Evolutionary conservation across 495 filamentous ascomycete species (phyloP).

Genomic region (Hypoxylon rickii): DNA sequence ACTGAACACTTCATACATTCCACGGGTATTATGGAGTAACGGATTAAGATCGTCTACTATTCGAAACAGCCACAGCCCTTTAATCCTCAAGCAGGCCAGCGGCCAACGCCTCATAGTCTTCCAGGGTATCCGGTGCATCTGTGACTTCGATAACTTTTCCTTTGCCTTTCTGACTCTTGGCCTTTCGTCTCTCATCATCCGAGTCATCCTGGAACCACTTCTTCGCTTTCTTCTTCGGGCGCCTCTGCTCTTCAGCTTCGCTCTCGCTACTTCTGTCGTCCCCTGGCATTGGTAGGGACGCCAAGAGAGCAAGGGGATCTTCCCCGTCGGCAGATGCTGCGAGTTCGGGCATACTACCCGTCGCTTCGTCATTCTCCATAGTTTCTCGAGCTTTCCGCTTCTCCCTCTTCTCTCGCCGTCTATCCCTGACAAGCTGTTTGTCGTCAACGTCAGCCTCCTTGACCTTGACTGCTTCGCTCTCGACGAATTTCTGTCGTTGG

Average conservation of each 20-base stretch:
- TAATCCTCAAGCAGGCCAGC: conserved; percentile 72
- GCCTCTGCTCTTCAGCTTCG: conserved; percentile 43
- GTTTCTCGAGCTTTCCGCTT: conserved; percentile 80
- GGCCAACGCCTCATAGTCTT: conserved; percentile 88
- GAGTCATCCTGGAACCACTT: conserved; percentile 49
- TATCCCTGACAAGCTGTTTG: conserved; percentile 76
- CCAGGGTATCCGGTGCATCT: conserved; percentile 77
- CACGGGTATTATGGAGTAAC: conserved; percentile 8
- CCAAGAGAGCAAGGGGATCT: conserved; percentile 55
- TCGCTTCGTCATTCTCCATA: conserved; percentile 54
- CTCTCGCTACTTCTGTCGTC: conserved; percentile 28
- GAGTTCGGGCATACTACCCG: conserved; percentile 40
- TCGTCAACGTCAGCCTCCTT: conserved; percentile 77
- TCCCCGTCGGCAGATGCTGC: conserved; percentile 41
- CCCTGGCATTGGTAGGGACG: conserved; percentile 54
- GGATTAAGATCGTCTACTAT: neutral
- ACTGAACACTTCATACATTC: conserved; percentile 1
- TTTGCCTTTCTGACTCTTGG: conserved; percentile 53
- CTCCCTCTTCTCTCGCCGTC: conserved; percentile 83
- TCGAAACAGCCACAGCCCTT: neutral
- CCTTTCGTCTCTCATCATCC: conserved; percentile 48
- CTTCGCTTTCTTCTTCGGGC: conserved; percentile 45
- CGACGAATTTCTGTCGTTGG: conserved; percentile 77
- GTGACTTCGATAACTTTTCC: conserved; percentile 58
- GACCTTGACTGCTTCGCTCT: conserved; percentile 72